Evolutionary conservation across 768 basidiomycete genomes (phyloP).

Genomic region (Termitomyces sp.): DNA sequence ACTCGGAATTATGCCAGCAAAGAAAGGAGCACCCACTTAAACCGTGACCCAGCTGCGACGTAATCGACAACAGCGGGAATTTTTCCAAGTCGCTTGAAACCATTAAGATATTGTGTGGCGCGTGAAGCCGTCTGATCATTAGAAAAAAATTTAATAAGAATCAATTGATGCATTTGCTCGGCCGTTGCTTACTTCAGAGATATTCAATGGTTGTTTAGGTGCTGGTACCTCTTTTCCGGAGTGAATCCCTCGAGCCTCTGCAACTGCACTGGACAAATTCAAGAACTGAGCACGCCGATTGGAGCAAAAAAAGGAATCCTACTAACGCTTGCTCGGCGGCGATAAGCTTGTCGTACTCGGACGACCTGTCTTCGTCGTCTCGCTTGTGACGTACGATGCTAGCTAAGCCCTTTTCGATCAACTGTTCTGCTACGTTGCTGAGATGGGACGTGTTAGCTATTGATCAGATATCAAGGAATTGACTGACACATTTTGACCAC

Average conservation of each 20-base stretch:
- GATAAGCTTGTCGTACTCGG: slow-evolving; percentile 94
- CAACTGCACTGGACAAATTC: slow-evolving; percentile 50
- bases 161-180: neutral
- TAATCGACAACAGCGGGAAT: slow-evolving; percentile 88
- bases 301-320: neutral
- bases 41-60: slow-evolving; percentile 90
- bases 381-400: slow-evolving; percentile 87
- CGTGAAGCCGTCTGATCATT: slow-evolving; percentile 51
- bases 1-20: neutral
- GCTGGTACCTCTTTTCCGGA: slow-evolving; percentile 84
- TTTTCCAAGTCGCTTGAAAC: slow-evolving; percentile 85
- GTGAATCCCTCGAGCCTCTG: slow-evolving; percentile 81
- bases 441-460: slow-evolving; percentile 1
- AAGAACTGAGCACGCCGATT: neutral
- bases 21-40: slow-evolving; percentile 57
- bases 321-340: slow-evolving; percentile 88
- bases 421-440: slow-evolving; percentile 88
- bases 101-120: slow-evolving; percentile 82
- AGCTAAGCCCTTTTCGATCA: slow-evolving; percentile 91
- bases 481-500: slow-evolving; percentile 72
- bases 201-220: slow-evolving; percentile 79
- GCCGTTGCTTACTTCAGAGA: slow-evolving; percentile 66
- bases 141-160: neutral
- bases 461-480: neutral
- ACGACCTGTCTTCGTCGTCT: slow-evolving; percentile 94